These are phyloP conservation scores for Cladophialophora exuberans DNA, from an alignment of 2,329 filamentous ascomycete species.

Conservation along the genomic window DNA sequence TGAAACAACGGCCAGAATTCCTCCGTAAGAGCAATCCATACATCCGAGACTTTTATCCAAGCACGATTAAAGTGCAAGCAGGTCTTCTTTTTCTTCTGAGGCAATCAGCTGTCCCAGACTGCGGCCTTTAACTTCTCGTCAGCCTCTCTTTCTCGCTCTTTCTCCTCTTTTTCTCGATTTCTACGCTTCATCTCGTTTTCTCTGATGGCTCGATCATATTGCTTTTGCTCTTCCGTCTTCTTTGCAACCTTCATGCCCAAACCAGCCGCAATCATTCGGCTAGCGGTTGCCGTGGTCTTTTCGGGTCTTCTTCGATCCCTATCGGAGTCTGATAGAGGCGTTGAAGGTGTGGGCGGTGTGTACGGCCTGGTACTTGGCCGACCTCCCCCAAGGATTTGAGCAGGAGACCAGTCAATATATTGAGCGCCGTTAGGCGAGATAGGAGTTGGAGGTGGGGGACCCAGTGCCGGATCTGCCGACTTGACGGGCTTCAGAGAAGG, in stretches of 20 bases:
- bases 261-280: conserved; percentile 85
- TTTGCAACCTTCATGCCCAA: conserved; percentile 79
- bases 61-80: too few relatives aligned
- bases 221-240: conserved; percentile 53
- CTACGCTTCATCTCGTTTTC: conserved; percentile 81
- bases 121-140: conserved; percentile 75
- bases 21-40: too few relatives aligned
- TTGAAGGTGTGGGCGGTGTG: conserved; percentile 20
- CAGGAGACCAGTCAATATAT: conserved; percentile 29
- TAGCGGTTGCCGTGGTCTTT: conserved; percentile 90
- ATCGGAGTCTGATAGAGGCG: conserved; percentile 18
- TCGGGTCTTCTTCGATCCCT: conserved; percentile 64
- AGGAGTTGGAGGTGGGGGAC: conserved; percentile 69
- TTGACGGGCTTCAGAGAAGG: conserved; percentile 21
- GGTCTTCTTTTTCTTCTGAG: not conserved
- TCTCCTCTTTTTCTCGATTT: conserved; percentile 71
- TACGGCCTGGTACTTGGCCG: conserved; percentile 21
- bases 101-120: conserved; percentile 70
- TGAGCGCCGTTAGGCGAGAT: conserved; percentile 49
- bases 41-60: too few relatives aligned
- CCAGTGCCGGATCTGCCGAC: conserved; percentile 31
- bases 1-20: too few relatives aligned
- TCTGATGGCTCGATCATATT: conserved; percentile 76
- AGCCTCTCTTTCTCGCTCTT: conserved; percentile 65
- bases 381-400: conserved; percentile 28